Conservation (phyloP, 768 basidiomycete genomes). For the Mycena chlorophos region DNA sequence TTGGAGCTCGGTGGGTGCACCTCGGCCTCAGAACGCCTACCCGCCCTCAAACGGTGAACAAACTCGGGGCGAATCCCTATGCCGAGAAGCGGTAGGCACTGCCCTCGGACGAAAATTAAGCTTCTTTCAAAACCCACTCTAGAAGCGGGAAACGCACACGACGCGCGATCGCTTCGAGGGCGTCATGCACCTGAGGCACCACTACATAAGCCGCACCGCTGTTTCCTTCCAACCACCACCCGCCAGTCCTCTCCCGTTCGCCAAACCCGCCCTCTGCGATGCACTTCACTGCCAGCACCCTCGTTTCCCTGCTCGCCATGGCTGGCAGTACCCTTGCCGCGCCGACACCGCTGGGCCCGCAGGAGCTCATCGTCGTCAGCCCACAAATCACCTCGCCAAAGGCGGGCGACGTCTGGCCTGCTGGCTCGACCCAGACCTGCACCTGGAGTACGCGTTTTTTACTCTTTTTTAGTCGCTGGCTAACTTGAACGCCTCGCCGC, state of each 20-base stretch:
- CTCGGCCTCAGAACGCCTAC: no score
- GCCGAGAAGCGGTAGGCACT: no score
- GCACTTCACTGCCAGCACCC: conserved; percentile 23
- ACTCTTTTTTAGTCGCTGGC: background rate
- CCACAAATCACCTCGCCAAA: conserved; percentile 42
- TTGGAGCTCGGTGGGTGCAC: no score
- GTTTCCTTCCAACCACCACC: conserved; percentile 4
- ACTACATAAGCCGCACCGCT: background rate
- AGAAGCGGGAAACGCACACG: no score
- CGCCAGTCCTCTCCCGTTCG: no score
- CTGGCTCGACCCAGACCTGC: conserved; percentile 35
- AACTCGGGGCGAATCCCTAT: no score
- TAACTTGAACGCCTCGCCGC: background rate
- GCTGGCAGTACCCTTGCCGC: conserved; percentile 23
- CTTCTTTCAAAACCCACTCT: no score
- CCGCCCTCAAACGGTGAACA: no score
- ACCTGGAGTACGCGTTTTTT: conserved; percentile 35
- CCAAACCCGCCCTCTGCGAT: no score
- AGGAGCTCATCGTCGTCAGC: conserved; percentile 32
- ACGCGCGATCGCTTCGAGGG: no score
- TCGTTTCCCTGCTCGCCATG: conserved; percentile 29
- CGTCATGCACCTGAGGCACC: background rate
- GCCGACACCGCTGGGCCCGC: conserved; percentile 23
- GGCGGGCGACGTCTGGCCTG: conserved; percentile 31
- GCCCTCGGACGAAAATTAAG: no score